Evolutionary conservation across 495 filamentous ascomycete genomes (phyloP), one percentile per base, ranked within the genome.

Genomic region (Penicillium waksmanii): DNA sequence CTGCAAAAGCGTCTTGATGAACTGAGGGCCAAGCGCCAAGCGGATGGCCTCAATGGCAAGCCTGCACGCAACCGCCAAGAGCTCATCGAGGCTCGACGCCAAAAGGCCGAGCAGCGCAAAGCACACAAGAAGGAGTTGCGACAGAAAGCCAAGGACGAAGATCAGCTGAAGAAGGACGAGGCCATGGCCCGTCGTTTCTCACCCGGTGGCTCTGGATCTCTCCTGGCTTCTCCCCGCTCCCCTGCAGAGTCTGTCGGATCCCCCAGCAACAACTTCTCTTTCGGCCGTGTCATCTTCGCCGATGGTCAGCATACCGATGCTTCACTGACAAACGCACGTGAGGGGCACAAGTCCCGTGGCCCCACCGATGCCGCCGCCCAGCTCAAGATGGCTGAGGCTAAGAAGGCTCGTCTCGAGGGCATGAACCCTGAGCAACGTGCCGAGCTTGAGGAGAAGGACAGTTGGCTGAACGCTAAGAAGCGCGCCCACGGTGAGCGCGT

Each of bases 401-500:
- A 79, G 83, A 89, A 81, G 82, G 89, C 73, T 72, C 85, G 92
- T 42, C 66, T 97, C 36, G 82, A 82, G 33, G 80, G 75, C 33
- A 84, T 96, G 73, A 85, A 90, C 60, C 84, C 86, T 3, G 82
- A 85, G 60, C 94, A 96, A 76, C 89, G 87, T 42, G 88, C 85
- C 50, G 89, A 95, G 54, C 84, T 98, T 19, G 85, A 90, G 59
- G 92, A 97, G 75, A 97, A 97, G 77, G 94, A 98, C 67, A 73
- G 86, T 51, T 98, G 95, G 95, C 80, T 96, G 57, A 94, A 93
- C 51, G 95, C 94, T 7, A 86, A 92, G 73, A 91, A 93, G 72
- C 87, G 90, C 25, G 92, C 90, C 3, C 89, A 94, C 62, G 92
- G 95, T 27, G 93, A 97, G 70, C 91, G 92, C 64, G 86, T 97